A percentile compares a stretch with the other conserved stretches of the same genome.
Conservation (phyloP, 2,329 filamentous ascomycete species). For the Fusarium algeriense region DNA sequence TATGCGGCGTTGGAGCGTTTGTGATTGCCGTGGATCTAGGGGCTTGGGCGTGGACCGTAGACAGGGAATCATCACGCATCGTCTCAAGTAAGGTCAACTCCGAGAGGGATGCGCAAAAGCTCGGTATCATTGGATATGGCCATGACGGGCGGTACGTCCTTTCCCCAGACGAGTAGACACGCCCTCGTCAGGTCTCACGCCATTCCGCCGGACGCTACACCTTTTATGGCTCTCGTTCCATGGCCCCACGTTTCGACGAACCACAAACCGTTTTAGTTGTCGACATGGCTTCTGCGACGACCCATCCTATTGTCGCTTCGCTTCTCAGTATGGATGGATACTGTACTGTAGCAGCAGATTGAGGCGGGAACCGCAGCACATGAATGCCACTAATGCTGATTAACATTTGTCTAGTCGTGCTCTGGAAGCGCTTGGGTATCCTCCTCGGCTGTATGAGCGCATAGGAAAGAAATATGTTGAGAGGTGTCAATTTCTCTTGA, state of each 20-base stretch:
- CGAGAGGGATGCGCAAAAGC: constrained; percentile 28
- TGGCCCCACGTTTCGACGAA: constrained; percentile 45
- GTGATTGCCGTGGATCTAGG: constrained; percentile 42
- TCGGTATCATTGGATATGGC: constrained; percentile 31
- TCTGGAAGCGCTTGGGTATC: constrained; percentile 20
- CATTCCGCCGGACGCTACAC: constrained; percentile 48
- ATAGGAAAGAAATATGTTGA: not conserved
- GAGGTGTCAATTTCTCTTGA: not conserved
- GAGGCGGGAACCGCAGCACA: constrained; percentile 23
- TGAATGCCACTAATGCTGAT: constrained; percentile 27
- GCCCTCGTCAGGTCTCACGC: constrained; percentile 43
- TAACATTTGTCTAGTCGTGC: constrained; percentile 26
- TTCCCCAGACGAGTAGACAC: constrained; percentile 44
- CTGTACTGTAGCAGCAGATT: constrained; percentile 28
- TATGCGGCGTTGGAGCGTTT: constrained; percentile 11
- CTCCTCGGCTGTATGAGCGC: constrained; percentile 10
- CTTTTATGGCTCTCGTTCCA: constrained; percentile 45
- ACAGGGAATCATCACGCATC: constrained; percentile 33
- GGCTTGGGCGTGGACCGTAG: constrained; percentile 24
- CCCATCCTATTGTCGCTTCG: constrained; percentile 38
- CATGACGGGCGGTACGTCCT: constrained; percentile 23
- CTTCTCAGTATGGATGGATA: constrained; percentile 20
- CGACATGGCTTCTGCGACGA: constrained; percentile 32
- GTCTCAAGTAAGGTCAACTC: constrained; percentile 35
- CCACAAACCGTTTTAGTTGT: constrained; percentile 35